Percentiles rank a stretch among this genome's conserved stretches.
Evolutionary conservation across 2,329 filamentous ascomycete genomes (phyloP).

Genomic region (Fusarium multiceps): DNA sequence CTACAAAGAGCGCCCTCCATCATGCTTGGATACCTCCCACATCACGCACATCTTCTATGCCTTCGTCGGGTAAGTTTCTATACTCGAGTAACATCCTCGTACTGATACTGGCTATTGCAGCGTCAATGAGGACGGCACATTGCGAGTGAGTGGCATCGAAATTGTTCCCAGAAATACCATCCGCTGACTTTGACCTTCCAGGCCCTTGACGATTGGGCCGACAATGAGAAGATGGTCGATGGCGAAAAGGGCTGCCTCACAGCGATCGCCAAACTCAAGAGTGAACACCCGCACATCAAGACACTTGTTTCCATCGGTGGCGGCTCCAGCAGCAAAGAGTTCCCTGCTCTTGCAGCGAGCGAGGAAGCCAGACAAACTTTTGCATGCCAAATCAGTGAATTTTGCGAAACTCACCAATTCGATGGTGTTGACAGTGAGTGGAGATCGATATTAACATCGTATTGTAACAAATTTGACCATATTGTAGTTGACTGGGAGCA

Average conservation of each 20-base stretch:
- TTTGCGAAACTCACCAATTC: conserved; percentile 67
- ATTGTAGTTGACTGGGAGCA: conserved; percentile 75
- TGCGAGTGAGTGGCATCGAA: conserved; percentile 54
- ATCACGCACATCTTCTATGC: conserved; percentile 74
- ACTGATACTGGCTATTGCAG: conserved; percentile 40
- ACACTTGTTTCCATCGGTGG: conserved; percentile 75
- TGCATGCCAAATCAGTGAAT: conserved; percentile 61
- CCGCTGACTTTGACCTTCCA: conserved; percentile 25
- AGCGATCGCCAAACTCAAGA: conserved; percentile 69
- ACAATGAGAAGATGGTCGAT: conserved; percentile 69
- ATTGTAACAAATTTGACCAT: not conserved
- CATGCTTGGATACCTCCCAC: conserved; percentile 64
- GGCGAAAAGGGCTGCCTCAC: conserved; percentile 69
- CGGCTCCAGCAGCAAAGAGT: conserved; percentile 70
- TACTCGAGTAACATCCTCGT: not conserved
- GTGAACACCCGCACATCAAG: conserved; percentile 65
- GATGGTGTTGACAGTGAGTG: conserved; percentile 72
- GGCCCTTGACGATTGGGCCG: conserved; percentile 71
- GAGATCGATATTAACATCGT: fast-evolving
- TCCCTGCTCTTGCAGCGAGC: conserved; percentile 66
- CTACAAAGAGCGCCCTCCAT: conserved; percentile 70
- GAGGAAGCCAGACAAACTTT: conserved; percentile 62
- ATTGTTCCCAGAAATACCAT: not conserved
- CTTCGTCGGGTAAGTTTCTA: conserved; percentile 61
- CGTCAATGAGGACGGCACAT: conserved; percentile 49